Base-by-base conservation (phyloP, 2,329 filamentous ascomycete genomes). In the Aspergillus arachidicola region DNA sequence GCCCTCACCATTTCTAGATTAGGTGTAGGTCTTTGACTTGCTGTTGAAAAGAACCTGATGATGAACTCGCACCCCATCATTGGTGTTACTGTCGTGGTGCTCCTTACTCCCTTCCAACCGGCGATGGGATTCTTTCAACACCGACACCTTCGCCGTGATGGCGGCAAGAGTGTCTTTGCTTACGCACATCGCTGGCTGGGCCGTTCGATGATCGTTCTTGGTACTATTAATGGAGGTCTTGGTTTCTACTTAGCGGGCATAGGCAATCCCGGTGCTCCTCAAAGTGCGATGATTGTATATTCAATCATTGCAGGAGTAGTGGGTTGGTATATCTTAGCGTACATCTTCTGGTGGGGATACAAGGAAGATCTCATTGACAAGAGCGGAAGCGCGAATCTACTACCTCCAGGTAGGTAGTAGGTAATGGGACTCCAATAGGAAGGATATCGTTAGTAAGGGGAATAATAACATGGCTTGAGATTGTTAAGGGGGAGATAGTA, bases 61-160 rank as follows among this genome's bases (percentile, higher is more conserved):
- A 63, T 74, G 58, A 71, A 75, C 48, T 76, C 82, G 50, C 85
- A 87, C 64, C 77, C 82, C 1, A 80, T 85, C 66, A 84, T 87
- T 60, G 85, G 85, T 16, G 78, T 84, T 7, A 70, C 85, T 7
- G 77, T 85, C 9, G 75, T 87, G 36, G 73, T 73, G 1, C 66
- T 77, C 10, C 71, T 90, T 2, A 79, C 91, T 3, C 76, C 88
- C 11, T 83, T 89, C 65, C 83, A 86, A 64, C 85, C 85, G 0
- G 26, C 26, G 6, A 6, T 28, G 26, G 26, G 26, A 6, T 1
- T 28, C 4, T 28, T 28, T 6, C 26, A 28, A 6, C 26, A 28
- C 26, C 26, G 26, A 6, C 26, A 28, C 26, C 26, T 28, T 28
- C 26, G 26, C 26, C 26, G 70, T 81, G 4, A 74, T 85, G 38